A percentile compares a stretch with the other conserved stretches of the same genome.
Evolutionary conservation across 768 basidiomycete species (phyloP).

Genomic region (Tephrocybe sp.): DNA sequence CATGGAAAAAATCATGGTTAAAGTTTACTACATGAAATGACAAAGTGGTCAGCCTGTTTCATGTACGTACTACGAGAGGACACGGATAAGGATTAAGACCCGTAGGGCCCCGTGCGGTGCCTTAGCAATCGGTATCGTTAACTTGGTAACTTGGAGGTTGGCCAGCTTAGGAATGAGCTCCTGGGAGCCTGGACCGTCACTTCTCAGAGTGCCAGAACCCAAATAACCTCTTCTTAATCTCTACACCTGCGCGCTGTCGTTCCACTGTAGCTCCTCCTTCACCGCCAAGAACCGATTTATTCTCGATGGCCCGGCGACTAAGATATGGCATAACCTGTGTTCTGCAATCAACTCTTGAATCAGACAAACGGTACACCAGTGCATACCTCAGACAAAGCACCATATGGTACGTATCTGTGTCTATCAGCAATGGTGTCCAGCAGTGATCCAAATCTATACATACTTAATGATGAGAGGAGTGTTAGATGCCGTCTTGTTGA

Average conservation of each 20-base stretch:
- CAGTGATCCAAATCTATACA: conserved; percentile 19
- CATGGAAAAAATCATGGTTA: no score
- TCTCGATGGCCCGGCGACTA: conserved; percentile 86
- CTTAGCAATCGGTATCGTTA: no score
- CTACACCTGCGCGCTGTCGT: conserved; percentile 50
- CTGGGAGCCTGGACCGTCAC: no score
- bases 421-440: not conserved
- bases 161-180: no score
- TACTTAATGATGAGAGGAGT: conserved; percentile 82
- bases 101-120: no score
- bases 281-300: conserved; percentile 85
- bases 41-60: no score
- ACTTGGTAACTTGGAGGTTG: no score
- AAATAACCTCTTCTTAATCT: conserved; percentile 49
- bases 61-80: no score
- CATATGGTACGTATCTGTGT: conserved; percentile 71
- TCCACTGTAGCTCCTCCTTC: conserved; percentile 67
- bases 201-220: conserved; percentile 19
- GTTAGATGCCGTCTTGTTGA: conserved; percentile 45
- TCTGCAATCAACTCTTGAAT: not conserved
- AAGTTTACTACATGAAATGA: no score
- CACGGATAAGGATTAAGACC: no score
- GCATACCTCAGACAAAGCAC: conserved; percentile 61
- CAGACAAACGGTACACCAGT: not conserved
- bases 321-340: conserved; percentile 86